Conservation (phyloP, 371 early-diverging fungal species). For the Batkoa obscura region DNA sequence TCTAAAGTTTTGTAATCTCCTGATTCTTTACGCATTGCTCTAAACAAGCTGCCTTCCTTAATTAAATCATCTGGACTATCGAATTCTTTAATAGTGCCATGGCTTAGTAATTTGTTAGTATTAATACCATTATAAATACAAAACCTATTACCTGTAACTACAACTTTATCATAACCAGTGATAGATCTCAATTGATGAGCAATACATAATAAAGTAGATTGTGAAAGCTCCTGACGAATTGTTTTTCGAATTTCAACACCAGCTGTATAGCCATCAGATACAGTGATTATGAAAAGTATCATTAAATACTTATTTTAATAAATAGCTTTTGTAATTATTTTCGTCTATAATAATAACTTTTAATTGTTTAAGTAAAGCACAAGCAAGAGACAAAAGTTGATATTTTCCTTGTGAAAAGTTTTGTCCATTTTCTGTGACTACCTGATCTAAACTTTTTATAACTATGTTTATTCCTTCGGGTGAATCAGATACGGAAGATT, state of each 20-base stretch:
- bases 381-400: conserved; percentile 60
- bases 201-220: conserved; percentile 35
- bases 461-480: conserved; percentile 16
- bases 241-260: conserved; percentile 41
- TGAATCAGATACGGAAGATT: conserved; percentile 2
- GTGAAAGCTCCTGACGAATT: conserved; percentile 36
- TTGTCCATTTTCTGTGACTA: conserved; percentile 47
- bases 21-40: no score
- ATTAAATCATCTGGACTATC: conserved; percentile 28
- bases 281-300: conserved; percentile 23
- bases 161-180: conserved; percentile 58
- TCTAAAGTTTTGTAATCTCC: no score
- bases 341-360: conserved; percentile 6
- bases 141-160: conserved; percentile 47
- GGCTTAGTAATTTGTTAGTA: no score
- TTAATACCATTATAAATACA: no score
- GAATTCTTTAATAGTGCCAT: conserved; percentile 39
- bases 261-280: conserved; percentile 45
- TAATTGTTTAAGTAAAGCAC: conserved; percentile 34
- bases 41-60: no score
- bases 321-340: no score
- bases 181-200: conserved; percentile 58
- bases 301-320: no score
- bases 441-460: conserved; percentile 28
- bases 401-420: conserved; percentile 69